phyloP scores from a whole-genome alignment of 441 rosid species.

The Rhodomyrtus psidioides region DNA sequence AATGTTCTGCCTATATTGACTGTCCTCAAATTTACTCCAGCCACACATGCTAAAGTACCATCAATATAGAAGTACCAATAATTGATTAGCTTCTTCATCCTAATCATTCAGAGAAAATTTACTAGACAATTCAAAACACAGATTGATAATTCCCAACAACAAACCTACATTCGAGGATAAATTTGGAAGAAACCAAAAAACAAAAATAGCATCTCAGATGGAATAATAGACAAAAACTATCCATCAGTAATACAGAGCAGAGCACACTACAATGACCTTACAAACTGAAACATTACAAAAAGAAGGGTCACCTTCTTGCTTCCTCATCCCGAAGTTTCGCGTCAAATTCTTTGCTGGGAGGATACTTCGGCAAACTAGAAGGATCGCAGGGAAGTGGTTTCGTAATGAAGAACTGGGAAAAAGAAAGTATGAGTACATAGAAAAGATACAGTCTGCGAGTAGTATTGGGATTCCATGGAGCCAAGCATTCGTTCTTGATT shows the following conservation, averaged over 20 bases:
- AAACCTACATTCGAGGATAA: not conserved
- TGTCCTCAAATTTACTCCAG: not conserved
- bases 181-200: not conserved
- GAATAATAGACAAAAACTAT: not conserved
- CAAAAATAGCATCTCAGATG: not conserved
- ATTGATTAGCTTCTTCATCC: not conserved
- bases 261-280: not conserved
- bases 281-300: not conserved
- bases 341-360: slow-evolving; percentile 96
- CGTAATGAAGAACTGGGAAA: slow-evolving; percentile 56
- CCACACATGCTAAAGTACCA: not conserved
- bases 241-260: not conserved
- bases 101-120: not conserved
- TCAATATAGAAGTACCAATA: not conserved
- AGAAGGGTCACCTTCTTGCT: slow-evolving; percentile 59
- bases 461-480: not conserved
- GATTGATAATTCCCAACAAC: not conserved
- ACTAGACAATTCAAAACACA: not conserved
- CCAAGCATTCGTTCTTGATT: not conserved
- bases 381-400: slow-evolving; percentile 91
- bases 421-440: not conserved
- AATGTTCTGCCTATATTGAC: not conserved
- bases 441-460: not conserved
- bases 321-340: slow-evolving; percentile 91
- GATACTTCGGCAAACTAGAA: slow-evolving; percentile 86